Evolutionary conservation across 2,329 filamentous ascomycete species (phyloP).

Genomic region (Fusarium avenaceum): DNA sequence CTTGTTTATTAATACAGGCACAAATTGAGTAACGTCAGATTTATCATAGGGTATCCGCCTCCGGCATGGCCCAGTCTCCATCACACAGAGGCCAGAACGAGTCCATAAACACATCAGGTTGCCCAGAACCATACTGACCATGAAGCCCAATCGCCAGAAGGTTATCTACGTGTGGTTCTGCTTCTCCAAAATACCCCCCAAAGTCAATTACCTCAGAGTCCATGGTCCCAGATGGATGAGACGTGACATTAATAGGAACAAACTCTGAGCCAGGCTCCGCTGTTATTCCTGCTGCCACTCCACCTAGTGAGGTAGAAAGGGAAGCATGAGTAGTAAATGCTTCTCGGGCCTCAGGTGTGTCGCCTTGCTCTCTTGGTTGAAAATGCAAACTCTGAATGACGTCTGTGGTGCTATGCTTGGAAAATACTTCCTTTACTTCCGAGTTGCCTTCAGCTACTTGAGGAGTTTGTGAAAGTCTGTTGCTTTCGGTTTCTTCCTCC

Average conservation of each 20-base stretch:
- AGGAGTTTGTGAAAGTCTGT: not conserved
- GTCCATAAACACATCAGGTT: slow-evolving; percentile 35
- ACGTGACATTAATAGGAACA: not conserved
- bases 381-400: slow-evolving; percentile 20
- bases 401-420: slow-evolving; percentile 23
- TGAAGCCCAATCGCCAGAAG: slow-evolving; percentile 6
- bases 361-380: not conserved
- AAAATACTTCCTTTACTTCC: slow-evolving; percentile 13
- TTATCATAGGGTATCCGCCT: too few relatives aligned
- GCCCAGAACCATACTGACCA: not conserved
- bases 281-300: too few relatives aligned
- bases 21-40: too few relatives aligned
- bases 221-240: rapidly evolving
- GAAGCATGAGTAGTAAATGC: not conserved
- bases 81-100: slow-evolving; percentile 24
- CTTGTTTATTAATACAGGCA: too few relatives aligned
- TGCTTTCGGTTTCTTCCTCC: slow-evolving; percentile 21
- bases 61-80: slow-evolving; percentile 6
- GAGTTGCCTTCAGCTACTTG: not conserved
- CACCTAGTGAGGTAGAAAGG: not conserved
- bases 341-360: not conserved
- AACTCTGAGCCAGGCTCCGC: not conserved
- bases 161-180: not conserved
- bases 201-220: not conserved
- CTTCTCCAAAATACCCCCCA: not conserved